Evolutionary conservation across 495 filamentous ascomycete genomes (phyloP).

Genomic region (Astrothelium subdiscretum): DNA sequence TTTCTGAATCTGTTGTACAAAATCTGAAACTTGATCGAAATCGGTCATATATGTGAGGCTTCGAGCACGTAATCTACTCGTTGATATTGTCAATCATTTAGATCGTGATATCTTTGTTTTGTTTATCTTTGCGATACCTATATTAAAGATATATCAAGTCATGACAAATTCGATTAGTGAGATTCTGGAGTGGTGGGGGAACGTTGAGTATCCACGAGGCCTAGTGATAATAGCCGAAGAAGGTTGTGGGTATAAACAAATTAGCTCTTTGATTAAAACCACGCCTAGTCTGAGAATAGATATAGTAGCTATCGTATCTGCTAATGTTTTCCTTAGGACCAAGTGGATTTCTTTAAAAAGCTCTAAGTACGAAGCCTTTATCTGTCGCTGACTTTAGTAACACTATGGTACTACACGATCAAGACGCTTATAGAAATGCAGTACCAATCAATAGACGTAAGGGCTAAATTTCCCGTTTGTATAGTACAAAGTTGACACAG

Average conservation of each 20-base stretch:
- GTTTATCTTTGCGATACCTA: not conserved
- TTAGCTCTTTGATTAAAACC: not conserved
- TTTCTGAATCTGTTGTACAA: not conserved
- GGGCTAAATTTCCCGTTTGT: not conserved
- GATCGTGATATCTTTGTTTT: not conserved
- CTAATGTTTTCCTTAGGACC: not conserved
- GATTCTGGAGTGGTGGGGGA: not conserved
- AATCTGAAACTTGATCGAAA: not conserved
- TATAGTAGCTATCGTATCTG: not conserved
- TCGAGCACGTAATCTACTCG: not conserved
- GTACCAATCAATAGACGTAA: not conserved
- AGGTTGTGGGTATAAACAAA: not conserved
- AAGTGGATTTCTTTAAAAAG: not conserved
- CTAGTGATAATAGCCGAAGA: not conserved
- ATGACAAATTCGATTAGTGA: not conserved
- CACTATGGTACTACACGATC: not conserved
- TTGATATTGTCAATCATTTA: not conserved
- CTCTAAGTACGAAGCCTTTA: not conserved
- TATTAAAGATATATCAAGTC: not conserved
- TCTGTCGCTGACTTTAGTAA: not conserved
- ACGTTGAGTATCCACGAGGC: not conserved
- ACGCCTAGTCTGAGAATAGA: not conserved
- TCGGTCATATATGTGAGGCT: not conserved
- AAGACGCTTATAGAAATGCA: not conserved
- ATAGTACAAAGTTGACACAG: not conserved